These are phyloP conservation scores for Ustilago lituana DNA, from an alignment of 1,284 basidiomycete species.

Conservation along the genomic window DNA sequence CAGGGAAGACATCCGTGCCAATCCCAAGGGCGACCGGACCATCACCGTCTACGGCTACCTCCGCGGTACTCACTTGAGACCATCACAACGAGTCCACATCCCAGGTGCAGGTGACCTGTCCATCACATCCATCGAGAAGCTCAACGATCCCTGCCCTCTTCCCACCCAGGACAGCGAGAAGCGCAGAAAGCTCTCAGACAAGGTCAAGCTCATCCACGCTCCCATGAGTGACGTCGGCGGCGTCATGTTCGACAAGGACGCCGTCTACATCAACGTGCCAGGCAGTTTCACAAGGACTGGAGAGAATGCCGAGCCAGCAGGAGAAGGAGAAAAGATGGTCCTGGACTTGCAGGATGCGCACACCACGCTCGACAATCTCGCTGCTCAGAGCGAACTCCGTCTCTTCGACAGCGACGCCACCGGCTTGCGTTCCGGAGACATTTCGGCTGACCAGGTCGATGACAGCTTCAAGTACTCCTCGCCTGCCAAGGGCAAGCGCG, in stretches of 20 bases:
- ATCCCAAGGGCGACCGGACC: conserved; percentile 87
- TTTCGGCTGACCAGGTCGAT: background rate
- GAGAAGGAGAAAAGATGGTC: conserved; percentile 97
- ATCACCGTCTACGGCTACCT: conserved; percentile 96
- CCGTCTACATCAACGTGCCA: conserved; percentile 96
- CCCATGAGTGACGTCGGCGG: conserved; percentile 99
- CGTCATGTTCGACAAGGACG: conserved; percentile 97
- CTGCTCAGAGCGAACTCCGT: conserved; percentile 83
- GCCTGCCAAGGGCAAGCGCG: conserved; percentile 32
- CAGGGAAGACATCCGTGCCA: conserved; percentile 80
- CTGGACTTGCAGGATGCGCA: conserved; percentile 90
- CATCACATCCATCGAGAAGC: conserved; percentile 77
- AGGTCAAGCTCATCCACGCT: conserved; percentile 93
- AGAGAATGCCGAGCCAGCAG: conserved; percentile 71
- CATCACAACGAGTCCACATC: conserved; percentile 85
- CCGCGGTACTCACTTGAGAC: conserved; percentile 70
- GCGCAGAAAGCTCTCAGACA: conserved; percentile 89
- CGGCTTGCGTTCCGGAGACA: conserved; percentile 29
- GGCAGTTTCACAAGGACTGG: conserved; percentile 80
- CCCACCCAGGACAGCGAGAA: conserved; percentile 93
- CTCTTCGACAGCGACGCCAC: conserved; percentile 80
- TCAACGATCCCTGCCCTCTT: conserved; percentile 93
- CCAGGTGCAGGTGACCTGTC: conserved; percentile 88
- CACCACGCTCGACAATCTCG: conserved; percentile 83
- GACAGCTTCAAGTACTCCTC: conserved; percentile 10